Evolutionary conservation across 1,284 basidiomycete genomes (phyloP).

Genomic region (Sporisorium graminicola): DNA sequence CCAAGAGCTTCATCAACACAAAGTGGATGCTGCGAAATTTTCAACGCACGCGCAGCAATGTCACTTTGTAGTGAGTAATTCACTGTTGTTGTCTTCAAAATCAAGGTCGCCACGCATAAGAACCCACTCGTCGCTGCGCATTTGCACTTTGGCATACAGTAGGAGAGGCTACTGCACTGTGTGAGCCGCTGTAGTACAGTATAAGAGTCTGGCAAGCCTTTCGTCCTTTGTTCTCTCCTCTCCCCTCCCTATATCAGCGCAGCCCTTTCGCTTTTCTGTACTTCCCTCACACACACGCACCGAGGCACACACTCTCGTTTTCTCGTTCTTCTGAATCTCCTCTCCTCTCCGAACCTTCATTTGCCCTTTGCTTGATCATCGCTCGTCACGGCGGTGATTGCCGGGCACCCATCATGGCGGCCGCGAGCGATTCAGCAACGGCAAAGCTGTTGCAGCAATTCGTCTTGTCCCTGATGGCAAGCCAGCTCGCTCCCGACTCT

Average conservation of each 20-base stretch:
- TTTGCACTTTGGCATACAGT: neutral
- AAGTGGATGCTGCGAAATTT: slow-evolving; percentile 3
- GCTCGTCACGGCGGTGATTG: no score
- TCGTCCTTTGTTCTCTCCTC: neutral
- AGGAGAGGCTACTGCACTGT: no score
- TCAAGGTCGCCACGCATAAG: neutral
- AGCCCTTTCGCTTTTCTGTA: no score
- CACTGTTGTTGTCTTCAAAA: neutral
- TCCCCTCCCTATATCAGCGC: no score
- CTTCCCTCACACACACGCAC: neutral
- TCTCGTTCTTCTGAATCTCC: no score
- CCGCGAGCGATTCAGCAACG: neutral
- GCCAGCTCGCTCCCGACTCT: neutral
- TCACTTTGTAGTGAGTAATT: neutral
- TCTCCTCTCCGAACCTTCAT: neutral
- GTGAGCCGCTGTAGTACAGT: no score
- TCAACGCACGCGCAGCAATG: neutral
- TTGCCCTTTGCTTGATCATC: neutral
- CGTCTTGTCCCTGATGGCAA: neutral
- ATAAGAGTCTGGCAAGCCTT: neutral
- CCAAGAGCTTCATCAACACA: neutral
- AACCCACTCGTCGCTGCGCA: neutral
- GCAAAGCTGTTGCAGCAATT: neutral
- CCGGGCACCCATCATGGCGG: no score
- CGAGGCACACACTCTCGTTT: no score